Conservation (phyloP, 371 early-diverging fungal species). For the Coemansia sp. region DNA sequence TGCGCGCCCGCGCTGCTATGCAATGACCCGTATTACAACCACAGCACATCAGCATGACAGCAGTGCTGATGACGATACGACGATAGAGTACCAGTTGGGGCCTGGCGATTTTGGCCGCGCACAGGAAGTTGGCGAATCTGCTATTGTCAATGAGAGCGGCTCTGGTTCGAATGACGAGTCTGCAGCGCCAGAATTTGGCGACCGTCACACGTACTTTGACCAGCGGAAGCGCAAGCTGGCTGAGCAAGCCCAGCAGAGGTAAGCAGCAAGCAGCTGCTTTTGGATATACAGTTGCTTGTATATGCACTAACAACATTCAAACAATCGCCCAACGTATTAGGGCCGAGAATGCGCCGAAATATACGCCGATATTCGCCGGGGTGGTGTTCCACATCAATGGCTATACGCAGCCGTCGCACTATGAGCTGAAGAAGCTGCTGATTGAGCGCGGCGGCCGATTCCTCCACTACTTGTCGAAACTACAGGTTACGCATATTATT, state of each 20-base stretch:
- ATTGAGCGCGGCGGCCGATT: slow-evolving; percentile 62
- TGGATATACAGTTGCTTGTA: background rate
- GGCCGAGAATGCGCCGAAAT: slow-evolving; percentile 12
- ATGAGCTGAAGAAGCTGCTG: slow-evolving; percentile 60
- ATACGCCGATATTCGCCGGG: slow-evolving; percentile 57
- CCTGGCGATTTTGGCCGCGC: background rate
- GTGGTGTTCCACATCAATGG: slow-evolving; percentile 68
- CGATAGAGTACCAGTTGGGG: slow-evolving; percentile 17
- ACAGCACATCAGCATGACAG: background rate
- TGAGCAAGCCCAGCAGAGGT: slow-evolving; percentile 54
- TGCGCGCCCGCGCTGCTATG: no score
- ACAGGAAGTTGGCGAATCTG: background rate
- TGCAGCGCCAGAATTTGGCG: slow-evolving; percentile 54
- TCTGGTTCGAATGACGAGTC: background rate
- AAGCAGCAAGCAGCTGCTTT: background rate
- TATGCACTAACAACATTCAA: background rate
- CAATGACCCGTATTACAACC: background rate
- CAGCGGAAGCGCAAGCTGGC: slow-evolving; percentile 65
- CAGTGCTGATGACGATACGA: background rate
- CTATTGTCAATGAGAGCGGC: background rate
- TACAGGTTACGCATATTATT: slow-evolving; percentile 66
- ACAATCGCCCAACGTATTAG: background rate
- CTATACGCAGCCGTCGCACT: slow-evolving; percentile 61
- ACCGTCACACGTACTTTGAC: slow-evolving; percentile 61
- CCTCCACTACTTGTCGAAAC: slow-evolving; percentile 62